Evolutionary conservation across 1,139 yeast species (phyloP), one percentile per base, ranked within the genome.

Genomic region (Magnusiomyces magnusii): DNA sequence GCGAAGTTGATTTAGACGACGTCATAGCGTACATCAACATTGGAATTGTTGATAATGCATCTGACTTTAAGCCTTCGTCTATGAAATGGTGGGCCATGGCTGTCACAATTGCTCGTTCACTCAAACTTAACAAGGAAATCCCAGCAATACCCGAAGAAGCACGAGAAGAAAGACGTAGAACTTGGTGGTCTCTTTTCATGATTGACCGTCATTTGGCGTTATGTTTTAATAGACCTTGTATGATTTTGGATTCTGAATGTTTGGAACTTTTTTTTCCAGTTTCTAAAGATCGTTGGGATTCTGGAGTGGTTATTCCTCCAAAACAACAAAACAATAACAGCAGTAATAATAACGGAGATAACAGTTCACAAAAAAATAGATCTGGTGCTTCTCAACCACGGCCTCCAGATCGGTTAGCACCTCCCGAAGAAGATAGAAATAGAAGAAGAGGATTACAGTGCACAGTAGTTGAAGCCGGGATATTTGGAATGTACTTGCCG

Each of bases 181-280:
- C 73, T 0, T 76, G 78, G 79, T 76, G 79, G 78, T 68, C 75
- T 5, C 62, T 76, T 31, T 76, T 73, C 61, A 67, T 74, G 58
- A 66, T 76, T 27, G 80, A 76, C 62, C 68, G 78, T n/a, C 73
- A 76, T 61, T 66, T 75, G 7, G 74, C 76, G 0, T 65, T 76
- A 52, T 72, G 77, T 55, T 75, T 75, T 63, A 76, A 75, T 60
- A 65, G 72, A 7, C 72, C 74, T 1, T 61, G 71, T 39, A 64
- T 69, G 3, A 67, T 75, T 27, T 63, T 70, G 15, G 79, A 76
- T 59, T 63, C 69, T 3, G 77, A 73, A 57, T 70, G 73, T 27
- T 57, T 63, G 55, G 70, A 68, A 7, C 59, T 76, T 24, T 72
- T 65, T 59, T 66, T 71, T 13, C 79, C 79, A 0, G 69, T 73